Evolutionary conservation across 2,329 filamentous ascomycete genomes (phyloP), one percentile per base, ranked within the genome.

Genomic region (Amauroascus verrucosus): DNA sequence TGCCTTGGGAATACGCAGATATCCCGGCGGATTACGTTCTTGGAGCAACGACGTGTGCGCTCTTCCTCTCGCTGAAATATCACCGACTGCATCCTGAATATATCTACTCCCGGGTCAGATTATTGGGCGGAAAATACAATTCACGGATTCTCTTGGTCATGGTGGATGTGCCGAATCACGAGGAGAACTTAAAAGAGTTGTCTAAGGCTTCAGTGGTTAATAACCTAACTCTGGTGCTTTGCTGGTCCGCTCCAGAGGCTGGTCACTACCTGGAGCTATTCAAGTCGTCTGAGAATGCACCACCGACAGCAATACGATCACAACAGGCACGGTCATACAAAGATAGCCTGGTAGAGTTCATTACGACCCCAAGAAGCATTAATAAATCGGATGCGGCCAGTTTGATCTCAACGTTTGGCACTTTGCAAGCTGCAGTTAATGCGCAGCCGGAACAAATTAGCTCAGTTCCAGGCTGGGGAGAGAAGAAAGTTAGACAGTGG

Each of bases 61-160:
- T 98, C 4, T 98, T 97, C 66, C 75, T 98, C 40, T 94, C 88
- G 46, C 79, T 98, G 52, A 98, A 97, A 70, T 98, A 98, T 70
- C 93, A 98, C 70, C 88, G 91, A 26, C 78, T 98, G 50, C 93
- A 98, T 65, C 93, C 93, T 0, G 93, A 98, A 70, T 98, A 98
- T 74, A 88, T 98, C 63, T 97, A 97, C 73, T 89, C 85, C 22
- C 85, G 93, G 54, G 94, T 98, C 61, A 84, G 86, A 50, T 82
- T 83, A 47, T 75, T 98, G 3, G 86, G 86, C 49, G 87, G 86
- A 48, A 88, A 86, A 70, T 97, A 94, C 72, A 85, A 83, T 60
- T 78, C 98, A 18, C 86, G 93, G 46, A 78, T 98, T 50, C 73
- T 98, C 26, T 78, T 98, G 47, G 83, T 85, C 18, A 89, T 97